A percentile compares a stretch with the other conserved stretches of the same genome.
These are phyloP conservation scores for Tuber magnatum DNA, from an alignment of 495 filamentous ascomycete genomes.

Conservation along the genomic window DNA sequence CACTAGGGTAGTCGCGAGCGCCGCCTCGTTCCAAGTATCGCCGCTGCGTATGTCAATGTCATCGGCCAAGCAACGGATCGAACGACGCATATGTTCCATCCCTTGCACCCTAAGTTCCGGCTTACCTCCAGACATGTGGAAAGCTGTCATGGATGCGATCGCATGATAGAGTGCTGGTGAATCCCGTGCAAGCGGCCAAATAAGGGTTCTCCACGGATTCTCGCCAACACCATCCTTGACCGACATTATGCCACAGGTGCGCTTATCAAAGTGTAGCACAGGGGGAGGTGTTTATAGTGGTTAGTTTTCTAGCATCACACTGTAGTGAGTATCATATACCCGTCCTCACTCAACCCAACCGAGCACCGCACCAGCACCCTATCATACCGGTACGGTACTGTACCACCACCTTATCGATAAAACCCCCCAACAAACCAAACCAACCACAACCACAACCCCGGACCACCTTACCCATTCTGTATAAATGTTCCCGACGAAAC, in stretches of 20 bases:
- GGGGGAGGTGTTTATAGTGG: no score
- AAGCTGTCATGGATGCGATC: conserved; percentile 66
- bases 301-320: no score
- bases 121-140: conserved; percentile 59
- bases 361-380: no score
- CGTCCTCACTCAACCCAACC: not conserved
- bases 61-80: conserved; percentile 53
- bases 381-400: not conserved
- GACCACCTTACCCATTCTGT: not conserved
- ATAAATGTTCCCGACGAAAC: not conserved
- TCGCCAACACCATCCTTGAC: conserved; percentile 65
- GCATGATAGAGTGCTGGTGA: conserved; percentile 69
- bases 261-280: conserved; percentile 58
- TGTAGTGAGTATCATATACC: no score
- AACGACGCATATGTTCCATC: conserved; percentile 65
- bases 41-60: conserved; percentile 51
- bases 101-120: conserved; percentile 57
- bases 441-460: not conserved
- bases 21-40: conserved; percentile 58
- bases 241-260: conserved; percentile 71
- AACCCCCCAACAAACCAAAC: not conserved
- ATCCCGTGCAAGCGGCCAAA: conserved; percentile 64
- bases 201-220: conserved; percentile 69
- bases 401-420: not conserved
- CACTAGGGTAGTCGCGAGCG: conserved; percentile 65